A percentile compares a stretch with the other conserved stretches of the same genome.
phyloP scores from a whole-genome alignment of 805 yeast genomes.

The Candida ortonii region DNA sequence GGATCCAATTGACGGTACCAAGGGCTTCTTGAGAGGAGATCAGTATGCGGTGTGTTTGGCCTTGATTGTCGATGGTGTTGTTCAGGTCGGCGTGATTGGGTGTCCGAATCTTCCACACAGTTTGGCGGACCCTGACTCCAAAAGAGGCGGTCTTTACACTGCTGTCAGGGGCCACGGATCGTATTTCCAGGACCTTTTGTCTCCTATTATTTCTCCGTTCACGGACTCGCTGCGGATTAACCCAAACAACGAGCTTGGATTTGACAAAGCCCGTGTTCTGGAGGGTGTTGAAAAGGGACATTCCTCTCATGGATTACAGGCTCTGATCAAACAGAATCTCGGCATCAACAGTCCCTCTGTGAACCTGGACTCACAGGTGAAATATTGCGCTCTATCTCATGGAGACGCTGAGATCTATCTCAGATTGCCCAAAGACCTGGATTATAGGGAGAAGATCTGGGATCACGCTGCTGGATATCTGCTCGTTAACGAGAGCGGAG shows the following conservation, averaged over 20 bases:
- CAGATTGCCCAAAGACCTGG: conserved; percentile 74
- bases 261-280: conserved; percentile 60
- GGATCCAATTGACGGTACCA: conserved; percentile 98
- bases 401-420: conserved; percentile 93
- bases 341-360: conserved; percentile 57
- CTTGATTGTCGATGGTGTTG: conserved; percentile 78
- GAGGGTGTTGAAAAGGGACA: conserved; percentile 97
- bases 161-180: conserved; percentile 71
- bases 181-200: conserved; percentile 45
- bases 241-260: conserved; percentile 48
- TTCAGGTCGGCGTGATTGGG: conserved; percentile 89
- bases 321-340: conserved; percentile 61
- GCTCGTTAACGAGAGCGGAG: conserved; percentile 86
- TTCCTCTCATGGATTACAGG: conserved; percentile 86
- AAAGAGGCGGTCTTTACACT: conserved; percentile 72
- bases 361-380: conserved; percentile 93
- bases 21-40: conserved; percentile 92
- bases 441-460: conserved; percentile 94
- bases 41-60: conserved; percentile 97
- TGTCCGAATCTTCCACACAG: conserved; percentile 83
- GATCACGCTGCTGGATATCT: conserved; percentile 97
- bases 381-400: conserved; percentile 84
- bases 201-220: conserved; percentile 38
- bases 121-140: conserved; percentile 33
- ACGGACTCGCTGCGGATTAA: conserved; percentile 36